Conservation (phyloP, 1,284 basidiomycete species). For the Trichosporon coremiiforme region DNA sequence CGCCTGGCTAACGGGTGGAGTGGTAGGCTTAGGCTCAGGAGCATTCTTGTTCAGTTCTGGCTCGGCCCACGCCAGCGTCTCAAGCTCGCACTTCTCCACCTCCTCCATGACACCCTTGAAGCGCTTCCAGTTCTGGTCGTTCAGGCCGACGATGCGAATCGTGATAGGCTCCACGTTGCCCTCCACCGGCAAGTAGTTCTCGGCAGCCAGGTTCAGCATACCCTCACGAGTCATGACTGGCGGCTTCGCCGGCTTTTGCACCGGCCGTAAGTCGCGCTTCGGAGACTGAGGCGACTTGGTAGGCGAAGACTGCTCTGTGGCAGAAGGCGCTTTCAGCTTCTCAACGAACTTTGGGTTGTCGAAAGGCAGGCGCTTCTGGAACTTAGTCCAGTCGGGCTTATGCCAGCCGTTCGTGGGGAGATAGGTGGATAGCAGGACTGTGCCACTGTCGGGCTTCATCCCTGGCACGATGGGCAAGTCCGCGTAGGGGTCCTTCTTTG, state of each 20-base stretch:
- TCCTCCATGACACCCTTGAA: constrained; percentile 40
- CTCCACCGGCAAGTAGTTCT: constrained; percentile 39
- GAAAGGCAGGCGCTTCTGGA: constrained; percentile 43
- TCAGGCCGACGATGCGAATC: constrained; percentile 40
- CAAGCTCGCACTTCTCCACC: constrained; percentile 40
- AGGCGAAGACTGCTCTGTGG: not conserved
- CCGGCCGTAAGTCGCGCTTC: constrained; percentile 17
- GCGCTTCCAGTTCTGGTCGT: constrained; percentile 41
- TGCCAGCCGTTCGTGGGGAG: constrained; percentile 39
- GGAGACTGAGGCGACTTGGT: constrained; percentile 18
- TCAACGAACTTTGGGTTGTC: constrained; percentile 38
- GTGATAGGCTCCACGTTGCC: constrained; percentile 43
- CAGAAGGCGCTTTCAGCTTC: constrained; percentile 17
- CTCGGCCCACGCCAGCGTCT: constrained; percentile 33
- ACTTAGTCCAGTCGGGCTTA: constrained; percentile 40
- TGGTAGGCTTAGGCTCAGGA: not conserved
- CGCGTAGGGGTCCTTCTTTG: constrained; percentile 22
- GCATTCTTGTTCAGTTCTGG: constrained; percentile 34
- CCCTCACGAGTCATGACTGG: constrained; percentile 1
- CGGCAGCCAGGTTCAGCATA: constrained; percentile 45
- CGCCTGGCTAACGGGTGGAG: not conserved
- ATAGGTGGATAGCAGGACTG: constrained; percentile 45
- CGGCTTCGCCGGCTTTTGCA: not conserved
- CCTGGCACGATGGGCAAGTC: constrained; percentile 39
- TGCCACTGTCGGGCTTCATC: constrained; percentile 38